A percentile compares a stretch with the other conserved stretches of the same genome.
Evolutionary conservation across 2,329 filamentous ascomycete species (phyloP).

Genomic region (Fusarium longipes): DNA sequence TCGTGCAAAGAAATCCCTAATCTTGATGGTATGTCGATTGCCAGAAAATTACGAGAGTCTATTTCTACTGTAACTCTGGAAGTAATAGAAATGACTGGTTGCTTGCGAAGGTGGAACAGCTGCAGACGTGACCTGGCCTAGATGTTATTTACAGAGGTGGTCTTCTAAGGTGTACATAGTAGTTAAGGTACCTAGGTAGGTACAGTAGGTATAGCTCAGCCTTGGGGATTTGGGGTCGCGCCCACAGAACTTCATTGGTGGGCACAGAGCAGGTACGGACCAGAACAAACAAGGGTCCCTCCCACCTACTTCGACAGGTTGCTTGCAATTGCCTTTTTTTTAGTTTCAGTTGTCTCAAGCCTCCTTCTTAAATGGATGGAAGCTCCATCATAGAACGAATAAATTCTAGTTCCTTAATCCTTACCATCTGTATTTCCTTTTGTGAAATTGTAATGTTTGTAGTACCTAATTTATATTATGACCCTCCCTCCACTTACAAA

Average conservation of each 20-base stretch:
- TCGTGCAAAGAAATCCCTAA: slow-evolving; percentile 13
- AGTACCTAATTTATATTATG: too few species aligned
- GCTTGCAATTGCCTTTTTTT: slow-evolving; percentile 6
- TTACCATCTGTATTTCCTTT: neutral
- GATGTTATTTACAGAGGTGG: neutral
- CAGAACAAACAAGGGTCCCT: slow-evolving; percentile 11
- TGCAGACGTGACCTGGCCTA: slow-evolving; percentile 26
- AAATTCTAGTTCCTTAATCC: too few species aligned
- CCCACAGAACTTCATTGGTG: slow-evolving; percentile 41
- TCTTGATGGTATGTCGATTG: slow-evolving; percentile 2
- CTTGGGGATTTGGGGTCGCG: slow-evolving; percentile 29
- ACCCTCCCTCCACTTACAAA: too few species aligned
- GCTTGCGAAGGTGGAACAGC: slow-evolving; percentile 17
- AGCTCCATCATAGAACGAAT: too few species aligned
- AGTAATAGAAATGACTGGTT: slow-evolving; percentile 13
- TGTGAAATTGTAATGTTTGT: neutral
- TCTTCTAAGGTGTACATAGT: slow-evolving; percentile 6
- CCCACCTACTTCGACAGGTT: slow-evolving; percentile 1
- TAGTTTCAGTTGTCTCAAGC: neutral
- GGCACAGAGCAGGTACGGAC: slow-evolving; percentile 4
- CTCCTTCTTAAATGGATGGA: neutral
- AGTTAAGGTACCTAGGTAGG: too few species aligned
- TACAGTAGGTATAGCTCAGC: slow-evolving; percentile 26
- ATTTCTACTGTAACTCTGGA: neutral
- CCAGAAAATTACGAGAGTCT: neutral